A percentile compares a stretch with the other conserved stretches of the same genome.
phyloP scores from a whole-genome alignment of 2,329 filamentous ascomycete species.

The Aspergillus unguis region DNA sequence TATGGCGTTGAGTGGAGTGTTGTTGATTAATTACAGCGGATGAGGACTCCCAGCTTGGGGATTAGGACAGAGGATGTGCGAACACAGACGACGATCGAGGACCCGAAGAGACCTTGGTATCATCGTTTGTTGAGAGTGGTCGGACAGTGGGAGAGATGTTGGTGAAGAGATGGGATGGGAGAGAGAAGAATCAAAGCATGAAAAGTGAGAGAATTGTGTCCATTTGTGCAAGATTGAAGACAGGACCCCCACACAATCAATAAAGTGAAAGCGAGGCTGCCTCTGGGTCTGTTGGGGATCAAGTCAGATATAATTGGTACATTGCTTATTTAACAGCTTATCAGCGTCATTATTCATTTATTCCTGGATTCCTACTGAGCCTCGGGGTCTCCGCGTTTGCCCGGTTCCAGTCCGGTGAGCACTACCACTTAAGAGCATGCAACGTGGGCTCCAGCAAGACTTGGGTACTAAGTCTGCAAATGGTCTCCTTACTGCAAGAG shows the following conservation, averaged over 20 bases:
- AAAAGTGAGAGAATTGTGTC: conserved; percentile 3
- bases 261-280: background rate
- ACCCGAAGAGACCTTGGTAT: conserved; percentile 18
- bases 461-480: too few relatives aligned
- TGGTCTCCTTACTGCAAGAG: too few relatives aligned
- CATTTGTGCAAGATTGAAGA: conserved; percentile 7
- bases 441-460: too few relatives aligned
- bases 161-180: conserved; percentile 1
- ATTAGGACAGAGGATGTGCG: conserved; percentile 30
- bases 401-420: too few relatives aligned
- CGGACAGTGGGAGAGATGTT: conserved; percentile 3
- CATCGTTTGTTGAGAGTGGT: conserved; percentile 25
- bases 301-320: too few relatives aligned
- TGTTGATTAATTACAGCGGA: conserved; percentile 21
- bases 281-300: too few relatives aligned
- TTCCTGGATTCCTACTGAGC: too few relatives aligned
- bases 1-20: conserved; percentile 5
- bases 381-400: too few relatives aligned
- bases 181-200: conserved; percentile 5
- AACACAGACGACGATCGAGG: conserved; percentile 29
- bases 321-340: too few relatives aligned
- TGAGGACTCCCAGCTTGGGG: conserved; percentile 30
- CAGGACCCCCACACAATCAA: conserved; percentile 4
- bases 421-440: too few relatives aligned
- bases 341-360: too few relatives aligned